These are phyloP conservation scores for Parvularia atlantis DNA, from an alignment of 78 protist species.

Conservation along the genomic window DNA sequence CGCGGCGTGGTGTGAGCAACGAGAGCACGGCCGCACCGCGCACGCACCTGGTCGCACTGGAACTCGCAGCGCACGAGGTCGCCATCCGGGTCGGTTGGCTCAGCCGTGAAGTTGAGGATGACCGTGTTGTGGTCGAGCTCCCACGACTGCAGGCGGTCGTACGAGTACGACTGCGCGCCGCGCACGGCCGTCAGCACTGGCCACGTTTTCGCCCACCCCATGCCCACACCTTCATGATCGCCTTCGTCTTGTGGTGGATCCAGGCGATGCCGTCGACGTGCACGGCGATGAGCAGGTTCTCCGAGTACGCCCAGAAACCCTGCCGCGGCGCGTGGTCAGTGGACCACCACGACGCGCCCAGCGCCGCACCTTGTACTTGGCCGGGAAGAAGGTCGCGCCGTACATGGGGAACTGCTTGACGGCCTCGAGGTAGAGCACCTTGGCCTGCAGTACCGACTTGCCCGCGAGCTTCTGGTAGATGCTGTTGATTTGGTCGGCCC, in stretches of 20 bases:
- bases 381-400: background rate
- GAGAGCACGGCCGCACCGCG: too few species aligned
- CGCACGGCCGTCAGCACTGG: too few species aligned
- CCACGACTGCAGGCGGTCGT: background rate
- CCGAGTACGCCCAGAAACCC: constrained; percentile 15
- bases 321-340: too few species aligned
- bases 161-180: too few species aligned
- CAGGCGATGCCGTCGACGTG: background rate
- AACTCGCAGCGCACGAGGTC: background rate
- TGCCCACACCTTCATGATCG: background rate
- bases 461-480: background rate
- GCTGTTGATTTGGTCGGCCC: background rate
- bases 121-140: background rate
- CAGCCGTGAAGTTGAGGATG: background rate
- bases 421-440: background rate
- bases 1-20: too few species aligned
- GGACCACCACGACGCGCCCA: too few species aligned
- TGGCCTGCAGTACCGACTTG: background rate
- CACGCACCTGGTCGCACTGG: too few species aligned
- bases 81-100: background rate
- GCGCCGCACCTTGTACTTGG: background rate
- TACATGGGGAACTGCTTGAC: constrained; percentile 2
- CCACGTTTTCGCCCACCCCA: too few species aligned
- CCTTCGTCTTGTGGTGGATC: background rate
- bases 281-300: background rate